Conservation (phyloP, 371 early-diverging fungal genomes). For the Capillidium rhysosporum region DNA sequence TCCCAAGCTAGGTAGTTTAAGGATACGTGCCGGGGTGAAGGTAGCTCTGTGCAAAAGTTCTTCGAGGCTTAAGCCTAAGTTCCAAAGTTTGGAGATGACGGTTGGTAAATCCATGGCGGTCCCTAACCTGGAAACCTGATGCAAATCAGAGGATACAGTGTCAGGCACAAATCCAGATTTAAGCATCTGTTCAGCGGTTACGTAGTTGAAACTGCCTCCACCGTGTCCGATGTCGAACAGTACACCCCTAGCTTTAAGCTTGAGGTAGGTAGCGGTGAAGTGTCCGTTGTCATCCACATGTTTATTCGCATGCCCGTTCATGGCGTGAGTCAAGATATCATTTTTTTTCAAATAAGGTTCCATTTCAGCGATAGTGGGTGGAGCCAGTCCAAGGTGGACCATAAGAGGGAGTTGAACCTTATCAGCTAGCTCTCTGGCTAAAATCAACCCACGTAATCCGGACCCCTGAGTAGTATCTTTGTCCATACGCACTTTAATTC, state of each 20-base stretch:
- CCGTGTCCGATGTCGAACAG: conserved; percentile 13
- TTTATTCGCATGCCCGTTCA: conserved; percentile 9
- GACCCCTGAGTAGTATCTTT: conserved; percentile 7
- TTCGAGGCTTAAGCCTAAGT: conserved; percentile 9
- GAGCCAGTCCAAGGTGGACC: conserved; percentile 11
- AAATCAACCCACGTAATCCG: conserved; percentile 9
- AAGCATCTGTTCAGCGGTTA: conserved; percentile 8
- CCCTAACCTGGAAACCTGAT: conserved; percentile 11
- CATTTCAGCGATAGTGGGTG: conserved; percentile 10
- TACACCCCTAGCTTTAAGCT: conserved; percentile 9
- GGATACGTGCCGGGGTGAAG: conserved; percentile 8
- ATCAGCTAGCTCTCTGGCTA: conserved; percentile 10
- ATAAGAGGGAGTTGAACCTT: conserved; percentile 10
- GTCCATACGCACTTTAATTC: conserved; percentile 13
- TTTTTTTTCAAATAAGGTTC: conserved; percentile 9
- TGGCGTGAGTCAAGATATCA: conserved; percentile 13
- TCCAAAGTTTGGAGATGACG: conserved; percentile 10
- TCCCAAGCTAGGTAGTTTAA: conserved; percentile 8
- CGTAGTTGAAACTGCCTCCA: conserved; percentile 11
- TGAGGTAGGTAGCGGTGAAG: neutral
- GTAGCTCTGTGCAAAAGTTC: conserved; percentile 9
- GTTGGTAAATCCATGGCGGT: conserved; percentile 10
- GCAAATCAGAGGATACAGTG: conserved; percentile 11
- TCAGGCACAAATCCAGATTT: conserved; percentile 7
- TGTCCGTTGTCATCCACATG: neutral